phyloP scores from a whole-genome alignment of 106 monocot genomes.

The Phalaenopsis aphrodite region DNA sequence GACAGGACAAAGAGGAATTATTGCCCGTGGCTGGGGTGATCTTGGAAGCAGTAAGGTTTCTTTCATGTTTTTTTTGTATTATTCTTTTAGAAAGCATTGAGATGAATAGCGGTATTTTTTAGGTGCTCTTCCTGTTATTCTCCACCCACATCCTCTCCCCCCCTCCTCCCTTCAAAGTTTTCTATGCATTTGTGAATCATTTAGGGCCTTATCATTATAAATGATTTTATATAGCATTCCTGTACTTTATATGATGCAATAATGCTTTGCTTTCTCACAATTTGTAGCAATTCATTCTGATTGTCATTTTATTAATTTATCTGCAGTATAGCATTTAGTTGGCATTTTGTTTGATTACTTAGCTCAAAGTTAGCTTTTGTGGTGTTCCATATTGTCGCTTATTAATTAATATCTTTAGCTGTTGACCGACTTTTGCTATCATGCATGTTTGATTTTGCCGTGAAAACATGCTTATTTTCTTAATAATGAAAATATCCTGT shows the following conservation, averaged over 20 bases:
- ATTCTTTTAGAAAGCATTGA: background rate
- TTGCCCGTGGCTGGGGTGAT: slow-evolving; percentile 85
- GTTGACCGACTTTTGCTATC: background rate
- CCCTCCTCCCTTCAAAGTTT: background rate
- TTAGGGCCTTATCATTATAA: background rate
- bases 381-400: background rate
- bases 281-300: background rate
- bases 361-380: background rate
- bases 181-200: background rate
- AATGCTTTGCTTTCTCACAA: background rate
- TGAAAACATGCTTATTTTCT: background rate
- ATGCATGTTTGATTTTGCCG: background rate
- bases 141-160: background rate
- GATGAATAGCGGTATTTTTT: background rate
- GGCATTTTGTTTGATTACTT: background rate
- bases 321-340: background rate
- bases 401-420: background rate
- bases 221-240: background rate
- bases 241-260: background rate
- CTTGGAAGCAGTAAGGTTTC: slow-evolving; percentile 63
- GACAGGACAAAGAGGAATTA: slow-evolving; percentile 90
- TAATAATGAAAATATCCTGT: background rate
- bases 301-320: background rate
- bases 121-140: background rate
- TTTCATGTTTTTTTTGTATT: background rate